phyloP scores from a whole-genome alignment of 2,329 filamentous ascomycete genomes.

The Sarocladiaceae sp. region DNA sequence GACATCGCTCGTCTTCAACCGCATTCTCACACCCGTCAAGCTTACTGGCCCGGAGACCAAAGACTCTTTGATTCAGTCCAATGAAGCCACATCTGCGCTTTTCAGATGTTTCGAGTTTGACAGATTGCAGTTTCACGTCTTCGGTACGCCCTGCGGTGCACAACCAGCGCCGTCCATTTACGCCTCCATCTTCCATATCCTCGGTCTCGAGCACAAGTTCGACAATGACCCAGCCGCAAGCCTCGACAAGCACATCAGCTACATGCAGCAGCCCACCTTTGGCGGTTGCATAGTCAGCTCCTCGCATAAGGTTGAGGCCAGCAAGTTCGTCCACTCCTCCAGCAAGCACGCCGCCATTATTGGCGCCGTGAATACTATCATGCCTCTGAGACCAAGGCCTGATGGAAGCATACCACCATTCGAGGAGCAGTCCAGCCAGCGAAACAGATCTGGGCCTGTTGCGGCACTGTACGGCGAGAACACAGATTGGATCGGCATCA shows the following conservation, averaged over 20 bases:
- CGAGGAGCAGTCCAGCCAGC: constrained; percentile 45
- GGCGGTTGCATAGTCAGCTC: constrained; percentile 66
- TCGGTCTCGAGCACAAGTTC: constrained; percentile 64
- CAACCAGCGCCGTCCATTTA: constrained; percentile 75
- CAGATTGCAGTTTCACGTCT: constrained; percentile 57
- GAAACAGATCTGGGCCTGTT: constrained; percentile 57
- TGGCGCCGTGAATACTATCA: constrained; percentile 69
- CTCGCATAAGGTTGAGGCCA: constrained; percentile 69
- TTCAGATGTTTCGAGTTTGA: constrained; percentile 62
- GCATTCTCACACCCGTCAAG: constrained; percentile 19
- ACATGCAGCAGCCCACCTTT: constrained; percentile 60
- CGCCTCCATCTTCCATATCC: constrained; percentile 57
- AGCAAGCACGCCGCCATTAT: constrained; percentile 69
- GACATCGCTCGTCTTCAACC: constrained; percentile 46
- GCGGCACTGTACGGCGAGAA: constrained; percentile 71
- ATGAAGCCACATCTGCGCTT: constrained; percentile 57
- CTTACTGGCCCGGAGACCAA: constrained; percentile 18
- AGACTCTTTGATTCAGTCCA: constrained; percentile 33
- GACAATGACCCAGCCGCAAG: constrained; percentile 55
- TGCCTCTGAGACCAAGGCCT: constrained; percentile 36
- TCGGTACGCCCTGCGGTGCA: constrained; percentile 66
- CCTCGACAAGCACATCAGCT: constrained; percentile 53
- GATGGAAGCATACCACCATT: constrained; percentile 43
- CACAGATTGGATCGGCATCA: constrained; percentile 75
- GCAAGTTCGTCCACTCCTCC: constrained; percentile 60